These are phyloP conservation scores for Aspergillus texensis DNA, from an alignment of 2,329 filamentous ascomycete species.

Conservation along the genomic window DNA sequence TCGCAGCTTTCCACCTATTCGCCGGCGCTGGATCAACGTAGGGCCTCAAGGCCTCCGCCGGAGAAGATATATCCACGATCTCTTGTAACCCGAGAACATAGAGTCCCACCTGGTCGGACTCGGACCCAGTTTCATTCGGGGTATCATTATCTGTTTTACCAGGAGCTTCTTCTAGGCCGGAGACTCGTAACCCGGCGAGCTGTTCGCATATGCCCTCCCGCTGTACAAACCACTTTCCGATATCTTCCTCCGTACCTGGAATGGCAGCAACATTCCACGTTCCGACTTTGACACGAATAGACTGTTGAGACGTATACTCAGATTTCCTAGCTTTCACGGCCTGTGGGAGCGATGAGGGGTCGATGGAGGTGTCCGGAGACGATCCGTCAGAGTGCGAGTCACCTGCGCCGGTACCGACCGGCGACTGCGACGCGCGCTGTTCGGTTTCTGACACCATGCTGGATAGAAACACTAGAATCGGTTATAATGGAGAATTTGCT, in stretches of 20 bases:
- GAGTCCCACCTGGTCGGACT: slow-evolving; percentile 71
- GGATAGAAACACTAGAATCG: neutral
- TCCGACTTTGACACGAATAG: slow-evolving; percentile 83
- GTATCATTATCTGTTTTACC: slow-evolving; percentile 20
- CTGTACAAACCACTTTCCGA: slow-evolving; percentile 84
- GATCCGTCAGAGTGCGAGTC: slow-evolving; percentile 16
- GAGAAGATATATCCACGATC: slow-evolving; percentile 80
- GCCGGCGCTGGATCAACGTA: slow-evolving; percentile 73
- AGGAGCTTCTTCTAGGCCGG: slow-evolving; percentile 22
- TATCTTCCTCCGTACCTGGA: slow-evolving; percentile 82
- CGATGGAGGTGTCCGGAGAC: slow-evolving; percentile 24
- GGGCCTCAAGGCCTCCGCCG: slow-evolving; percentile 74
- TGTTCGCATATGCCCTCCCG: slow-evolving; percentile 70
- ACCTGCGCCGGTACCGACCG: slow-evolving; percentile 9
- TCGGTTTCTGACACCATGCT: slow-evolving; percentile 20
- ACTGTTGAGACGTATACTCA: slow-evolving; percentile 77
- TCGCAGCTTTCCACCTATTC: slow-evolving; percentile 77
- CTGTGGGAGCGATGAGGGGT: slow-evolving; percentile 53
- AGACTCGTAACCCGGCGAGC: slow-evolving; percentile 57
- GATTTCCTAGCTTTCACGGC: slow-evolving; percentile 70
- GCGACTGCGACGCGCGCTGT: slow-evolving; percentile 9
- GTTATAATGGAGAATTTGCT: neutral
- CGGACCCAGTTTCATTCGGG: slow-evolving; percentile 29
- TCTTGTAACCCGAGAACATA: slow-evolving; percentile 93
- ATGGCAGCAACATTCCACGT: slow-evolving; percentile 93